A percentile compares a stretch with the other conserved stretches of the same genome.
Conservation (phyloP, 2,329 filamentous ascomycete species). For the Trichoderma polysporum region DNA sequence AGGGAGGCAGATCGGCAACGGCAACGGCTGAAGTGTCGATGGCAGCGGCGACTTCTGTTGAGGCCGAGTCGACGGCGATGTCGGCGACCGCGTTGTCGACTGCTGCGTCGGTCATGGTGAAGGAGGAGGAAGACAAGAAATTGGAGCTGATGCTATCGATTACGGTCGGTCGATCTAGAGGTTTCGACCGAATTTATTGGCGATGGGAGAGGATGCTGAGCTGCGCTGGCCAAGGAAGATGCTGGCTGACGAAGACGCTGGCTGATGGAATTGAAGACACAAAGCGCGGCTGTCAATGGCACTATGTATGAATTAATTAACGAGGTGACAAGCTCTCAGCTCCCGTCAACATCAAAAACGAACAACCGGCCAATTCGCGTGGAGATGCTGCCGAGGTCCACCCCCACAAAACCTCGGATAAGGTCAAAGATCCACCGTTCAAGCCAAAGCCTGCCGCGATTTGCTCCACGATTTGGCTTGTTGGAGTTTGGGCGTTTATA, state of each 20-base stretch:
- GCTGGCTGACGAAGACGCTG: no score
- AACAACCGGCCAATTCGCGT: no score
- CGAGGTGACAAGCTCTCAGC: neutral
- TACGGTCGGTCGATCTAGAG: neutral
- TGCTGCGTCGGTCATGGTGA: conserved; percentile 1
- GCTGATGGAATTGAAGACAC: neutral
- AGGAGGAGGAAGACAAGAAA: neutral
- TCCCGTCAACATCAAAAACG: neutral
- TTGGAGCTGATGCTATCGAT: neutral
- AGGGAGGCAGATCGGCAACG: conserved; percentile 13
- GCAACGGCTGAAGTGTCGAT: neutral
- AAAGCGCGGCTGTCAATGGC: neutral
- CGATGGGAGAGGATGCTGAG: neutral
- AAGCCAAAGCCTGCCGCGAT: neutral
- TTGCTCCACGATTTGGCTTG: conserved; percentile 1
- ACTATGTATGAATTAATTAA: neutral
- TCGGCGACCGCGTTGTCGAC: neutral
- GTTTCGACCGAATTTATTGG: neutral
- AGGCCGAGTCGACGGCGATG: conserved; percentile 7
- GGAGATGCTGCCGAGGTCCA: conserved; percentile 13
- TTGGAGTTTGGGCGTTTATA: neutral
- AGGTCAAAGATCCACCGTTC: neutral
- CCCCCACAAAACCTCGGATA: conserved; percentile 20
- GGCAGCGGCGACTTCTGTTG: neutral
- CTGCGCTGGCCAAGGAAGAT: no score